Evolutionary conservation across 495 filamentous ascomycete species (phyloP).

Genomic region (Tuber umbilicatum): DNA sequence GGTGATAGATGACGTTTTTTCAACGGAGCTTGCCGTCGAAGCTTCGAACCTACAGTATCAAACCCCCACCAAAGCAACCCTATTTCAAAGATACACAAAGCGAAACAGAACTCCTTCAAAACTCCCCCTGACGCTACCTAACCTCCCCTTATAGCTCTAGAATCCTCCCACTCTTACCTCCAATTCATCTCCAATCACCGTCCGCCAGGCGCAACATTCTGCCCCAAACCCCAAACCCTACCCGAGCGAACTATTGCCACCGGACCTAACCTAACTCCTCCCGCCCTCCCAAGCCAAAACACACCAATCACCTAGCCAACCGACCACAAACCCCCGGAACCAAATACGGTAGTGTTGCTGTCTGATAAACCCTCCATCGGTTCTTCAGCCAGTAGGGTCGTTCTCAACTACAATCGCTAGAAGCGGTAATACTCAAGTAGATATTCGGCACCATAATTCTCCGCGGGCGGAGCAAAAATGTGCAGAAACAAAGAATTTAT

Average conservation of each 20-base stretch:
- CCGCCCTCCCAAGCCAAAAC: background rate
- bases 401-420: background rate
- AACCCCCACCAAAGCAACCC: background rate
- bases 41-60: background rate
- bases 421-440: background rate
- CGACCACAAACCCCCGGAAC: background rate
- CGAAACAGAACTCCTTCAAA: background rate
- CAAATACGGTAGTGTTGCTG: background rate
- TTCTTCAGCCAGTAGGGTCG: background rate
- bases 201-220: background rate
- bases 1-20: background rate
- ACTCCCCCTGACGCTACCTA: background rate
- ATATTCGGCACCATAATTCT: background rate
- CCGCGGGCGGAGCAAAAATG: background rate
- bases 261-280: background rate
- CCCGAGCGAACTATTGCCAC: background rate
- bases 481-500: background rate
- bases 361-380: background rate
- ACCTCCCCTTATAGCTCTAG: too few species aligned
- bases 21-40: background rate
- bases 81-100: background rate
- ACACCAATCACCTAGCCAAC: slow-evolving; percentile 1
- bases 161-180: background rate
- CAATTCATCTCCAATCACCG: background rate
- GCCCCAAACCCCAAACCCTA: background rate